Percentiles rank a stretch among this genome's conserved stretches.
Evolutionary conservation across 768 basidiomycete genomes (phyloP).

Genomic region (Dacryopinax spathularia): DNA sequence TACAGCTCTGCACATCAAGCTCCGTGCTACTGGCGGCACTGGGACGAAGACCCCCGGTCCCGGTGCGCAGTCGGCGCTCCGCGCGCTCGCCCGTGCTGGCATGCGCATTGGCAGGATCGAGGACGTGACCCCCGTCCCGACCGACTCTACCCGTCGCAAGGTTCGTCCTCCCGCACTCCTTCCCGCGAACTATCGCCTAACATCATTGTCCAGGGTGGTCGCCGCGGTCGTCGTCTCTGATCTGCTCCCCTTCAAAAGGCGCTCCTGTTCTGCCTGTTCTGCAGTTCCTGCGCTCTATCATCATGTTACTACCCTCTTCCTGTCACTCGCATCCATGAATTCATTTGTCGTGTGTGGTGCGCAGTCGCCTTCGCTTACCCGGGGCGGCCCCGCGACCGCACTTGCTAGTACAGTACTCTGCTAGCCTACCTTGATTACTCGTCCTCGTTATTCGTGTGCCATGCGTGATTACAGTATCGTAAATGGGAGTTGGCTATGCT

Average conservation of each 20-base stretch:
- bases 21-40: conserved; percentile 93
- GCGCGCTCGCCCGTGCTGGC: conserved; percentile 93
- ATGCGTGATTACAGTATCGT: too few species aligned
- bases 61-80: conserved; percentile 93
- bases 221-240: conserved; percentile 87
- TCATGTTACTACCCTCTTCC: not conserved
- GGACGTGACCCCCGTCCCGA: conserved; percentile 94
- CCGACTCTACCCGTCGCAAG: conserved; percentile 95
- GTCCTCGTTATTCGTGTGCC: too few species aligned
- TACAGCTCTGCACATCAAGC: conserved; percentile 97
- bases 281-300: not conserved
- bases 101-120: conserved; percentile 98
- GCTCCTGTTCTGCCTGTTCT: not conserved
- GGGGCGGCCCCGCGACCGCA: not conserved
- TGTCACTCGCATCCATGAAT: not conserved
- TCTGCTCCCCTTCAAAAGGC: not conserved
- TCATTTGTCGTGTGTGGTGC: not conserved
- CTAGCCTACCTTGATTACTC: too few species aligned
- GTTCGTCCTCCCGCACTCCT: conserved; percentile 30
- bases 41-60: conserved; percentile 99
- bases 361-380: not conserved
- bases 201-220: conserved; percentile 62
- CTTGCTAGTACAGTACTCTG: not conserved
- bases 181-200: conserved; percentile 3
- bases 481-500: too few species aligned